Base-by-base conservation (phyloP, 257 asterid genomes). In the Solanum ossicruentum region DNA sequence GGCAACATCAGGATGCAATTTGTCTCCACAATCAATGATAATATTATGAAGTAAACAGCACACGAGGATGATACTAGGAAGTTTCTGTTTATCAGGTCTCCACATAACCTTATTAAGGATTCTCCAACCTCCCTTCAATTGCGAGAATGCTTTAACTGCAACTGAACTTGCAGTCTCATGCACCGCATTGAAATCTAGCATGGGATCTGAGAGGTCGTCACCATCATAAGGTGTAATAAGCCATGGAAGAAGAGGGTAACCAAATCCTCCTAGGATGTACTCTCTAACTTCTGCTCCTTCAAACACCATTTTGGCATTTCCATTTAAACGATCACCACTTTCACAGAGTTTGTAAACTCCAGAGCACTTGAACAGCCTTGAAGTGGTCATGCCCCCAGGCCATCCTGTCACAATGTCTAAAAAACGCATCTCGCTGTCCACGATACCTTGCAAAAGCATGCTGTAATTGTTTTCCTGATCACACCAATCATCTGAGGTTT, bases 91-190 rank as follows among this genome's bases (percentile, higher is more conserved):
- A 88, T 97, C 98, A 1, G 99, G 99, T 79, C 98, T 87, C 98
- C 99, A 94, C 98, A 97, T 95, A 28, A 97, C 99, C 94, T 97
- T 97, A 88, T 92, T 94, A 18, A 97, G 96, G 73, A 95, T 97
- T 90, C 98, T 94, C 98, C 98, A 95, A 54, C 97, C 93, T 12
- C 99, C 98, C 90, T 97, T 97, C 87, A 97, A 89, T 84, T 84
- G 91, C 0, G 92, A 87, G 85, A 97, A 97, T 0, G 98, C 98
- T 89, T 85, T 89, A 17, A 85, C 91, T 20, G 95, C 96, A 32
- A 91, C 88, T 16, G 86, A 85, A 75, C 93, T 89, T 12, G 94
- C 94, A 26, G 85, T 87, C 87, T 91, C 97, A 57, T 94, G 94
- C 84, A 49, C 77, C 54, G 13, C 84, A n/a, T n/a, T n/a, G n/a